These are phyloP conservation scores for Macrophomina phaseolina DNA, from an alignment of 2,329 filamentous ascomycete genomes.

Conservation along the genomic window DNA sequence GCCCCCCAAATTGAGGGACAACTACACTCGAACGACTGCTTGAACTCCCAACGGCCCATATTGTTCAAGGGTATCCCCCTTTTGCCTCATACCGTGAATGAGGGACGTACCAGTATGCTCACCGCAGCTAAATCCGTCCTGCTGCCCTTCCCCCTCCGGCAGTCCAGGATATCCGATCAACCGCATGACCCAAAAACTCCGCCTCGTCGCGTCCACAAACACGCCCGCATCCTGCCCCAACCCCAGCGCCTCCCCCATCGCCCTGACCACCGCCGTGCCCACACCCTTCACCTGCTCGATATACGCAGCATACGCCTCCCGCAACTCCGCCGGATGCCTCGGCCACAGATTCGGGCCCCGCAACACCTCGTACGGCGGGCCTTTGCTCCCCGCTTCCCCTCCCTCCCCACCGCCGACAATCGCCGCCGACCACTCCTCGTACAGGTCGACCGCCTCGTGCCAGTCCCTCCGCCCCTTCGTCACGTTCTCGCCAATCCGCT, in stretches of 20 bases:
- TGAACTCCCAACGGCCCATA: too few relatives aligned
- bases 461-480: conserved; percentile 42
- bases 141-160: conserved; percentile 3
- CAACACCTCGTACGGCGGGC: conserved; percentile 36
- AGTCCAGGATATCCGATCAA: conserved; percentile 49
- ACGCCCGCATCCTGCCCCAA: conserved; percentile 41
- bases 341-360: conserved; percentile 54
- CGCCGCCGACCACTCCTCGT: conserved; percentile 39
- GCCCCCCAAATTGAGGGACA: too few relatives aligned
- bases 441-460: conserved; percentile 50
- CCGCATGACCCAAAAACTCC: conserved; percentile 49
- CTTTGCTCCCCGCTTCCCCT: conserved; percentile 30
- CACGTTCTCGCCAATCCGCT: conserved; percentile 46
- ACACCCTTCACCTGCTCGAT: conserved; percentile 38
- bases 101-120: conserved; percentile 35
- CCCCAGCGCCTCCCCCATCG: conserved; percentile 46
- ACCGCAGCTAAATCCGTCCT: conserved; percentile 47
- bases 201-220: conserved; percentile 40
- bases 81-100: too few relatives aligned
- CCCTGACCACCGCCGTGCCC: conserved; percentile 42
- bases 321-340: conserved; percentile 36
- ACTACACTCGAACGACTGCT: too few relatives aligned
- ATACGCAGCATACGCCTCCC: conserved; percentile 41
- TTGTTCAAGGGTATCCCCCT: too few relatives aligned
- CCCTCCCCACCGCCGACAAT: neutral